phyloP scores from a whole-genome alignment of 768 basidiomycete species.

The Boletus patriciae region DNA sequence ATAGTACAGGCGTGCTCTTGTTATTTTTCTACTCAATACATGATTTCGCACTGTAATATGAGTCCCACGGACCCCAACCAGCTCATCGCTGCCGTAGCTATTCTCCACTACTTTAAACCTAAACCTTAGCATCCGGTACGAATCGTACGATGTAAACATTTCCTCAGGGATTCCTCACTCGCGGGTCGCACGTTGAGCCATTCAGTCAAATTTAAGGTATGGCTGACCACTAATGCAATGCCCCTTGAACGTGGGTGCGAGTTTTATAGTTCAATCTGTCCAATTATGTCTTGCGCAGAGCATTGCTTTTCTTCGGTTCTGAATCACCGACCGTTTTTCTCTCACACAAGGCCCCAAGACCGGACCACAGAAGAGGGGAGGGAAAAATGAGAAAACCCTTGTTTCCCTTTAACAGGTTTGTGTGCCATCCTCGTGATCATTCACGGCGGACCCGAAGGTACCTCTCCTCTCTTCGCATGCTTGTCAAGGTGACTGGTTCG shows the following conservation, averaged over 20 bases:
- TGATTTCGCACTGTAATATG: not conserved
- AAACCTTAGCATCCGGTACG: too few species aligned
- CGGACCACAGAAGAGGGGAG: not conserved
- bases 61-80: too few species aligned
- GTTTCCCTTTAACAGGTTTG: not conserved
- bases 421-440: not conserved
- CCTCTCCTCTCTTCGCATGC: conserved; percentile 5
- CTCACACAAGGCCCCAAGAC: conserved; percentile 1
- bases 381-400: not conserved
- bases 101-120: not conserved
- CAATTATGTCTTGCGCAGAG: not conserved
- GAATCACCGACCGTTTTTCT: not conserved
- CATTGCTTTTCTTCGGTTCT: not conserved
- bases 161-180: not conserved
- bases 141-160: not conserved
- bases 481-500: not conserved
- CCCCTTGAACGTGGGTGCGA: not conserved
- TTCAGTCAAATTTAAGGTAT: not conserved
- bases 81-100: not conserved
- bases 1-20: not conserved
- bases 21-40: not conserved
- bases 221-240: not conserved
- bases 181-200: not conserved
- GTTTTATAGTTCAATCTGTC: conserved; percentile 4
- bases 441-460: conserved; percentile 4